Evolutionary conservation across 352 stramenopile genomes (phyloP), one percentile per base, ranked within the genome.

Genomic region (Lagenidium sp.): DNA sequence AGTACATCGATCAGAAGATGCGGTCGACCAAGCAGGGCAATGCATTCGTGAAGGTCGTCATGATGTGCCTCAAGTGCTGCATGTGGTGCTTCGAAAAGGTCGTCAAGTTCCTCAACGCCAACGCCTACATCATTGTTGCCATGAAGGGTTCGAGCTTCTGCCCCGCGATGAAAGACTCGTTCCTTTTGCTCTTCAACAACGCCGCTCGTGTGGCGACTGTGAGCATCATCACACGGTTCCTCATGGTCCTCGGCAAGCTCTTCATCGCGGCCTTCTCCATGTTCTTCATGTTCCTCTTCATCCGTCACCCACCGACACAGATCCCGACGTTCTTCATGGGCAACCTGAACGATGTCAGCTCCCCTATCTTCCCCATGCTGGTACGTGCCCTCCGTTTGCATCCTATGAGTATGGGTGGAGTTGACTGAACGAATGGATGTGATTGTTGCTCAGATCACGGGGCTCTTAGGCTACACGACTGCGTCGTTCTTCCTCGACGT

Each of bases 161-260:
- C 54, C 83, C 72, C 26, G 81, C 85, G 23, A 92, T 95, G 53
- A 96, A 94, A 35, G 78, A 95, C 57, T 93, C 93, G 31, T 99
- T 98, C 63, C 91, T 93, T 47, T 70, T 98, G 28, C 89, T 99
- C 23, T 65, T 98, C 29, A 80, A 91, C 25, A 99, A 99, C 69
- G 84, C 95, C 20, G 69, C 79, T 36, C 80, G 92, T 6, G 85
- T 98, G 36, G 77, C 77, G 22, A 89, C 79, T 5, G 80, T 94
- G 41, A 85, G 68, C 44, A 73, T 92, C 56, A 66, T 95, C 53
- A 72, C 79, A 19, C 66, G 63, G 18, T 85, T 96, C 60, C 71
- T 96, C 18, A 71, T 95, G 56, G 50, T 84, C 36, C 50, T 95
- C n/a, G 86, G 81, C 50, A 95, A 95, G 56, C 47, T 95, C 22